Base-by-base conservation (phyloP, 2,329 filamentous ascomycete genomes). In the Colletotrichum simmondsii region DNA sequence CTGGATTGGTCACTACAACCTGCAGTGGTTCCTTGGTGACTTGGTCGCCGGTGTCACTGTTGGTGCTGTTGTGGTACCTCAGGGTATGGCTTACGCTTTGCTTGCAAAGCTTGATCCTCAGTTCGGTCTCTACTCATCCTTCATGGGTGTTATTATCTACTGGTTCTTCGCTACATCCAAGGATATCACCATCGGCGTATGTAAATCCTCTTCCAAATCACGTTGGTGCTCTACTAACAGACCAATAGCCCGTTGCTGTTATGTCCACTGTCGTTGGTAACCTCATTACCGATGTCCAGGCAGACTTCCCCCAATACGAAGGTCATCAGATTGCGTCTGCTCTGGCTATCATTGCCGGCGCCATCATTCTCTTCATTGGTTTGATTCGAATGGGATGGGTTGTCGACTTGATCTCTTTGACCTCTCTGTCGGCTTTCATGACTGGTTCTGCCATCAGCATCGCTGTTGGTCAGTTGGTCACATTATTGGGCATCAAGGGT, bases 111-210 rank as follows among this genome's bases (percentile, higher is more conserved):
- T 98, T n/a, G 88, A 90, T 0, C 90, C 93, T 6, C 88, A 98
- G 80, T 98, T 92, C 79, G 96, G 96, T 65, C 89, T 98, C 1
- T 97, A 97, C 83, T 97, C 96, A 0, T 98, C 96, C 0, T 98
- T 99, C 80, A 97, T 98, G 89, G 97, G 96, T 63, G 95, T 97
- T 19, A 82, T 98, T 75, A 88, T 98, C 74, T 99, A 99, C 84
- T 98, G 96, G 96, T 93, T 98, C 80, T 98, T 98, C 79, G 97
- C 95, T 42, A 99, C 97, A 0, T 98, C 96, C 16, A 99, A 98
- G 81, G 96, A 99, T 82, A 98, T 99, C 79, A 98, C 96, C 11
- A 98, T 98, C 69, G 96, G 96, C 19, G 93, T 94, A 87, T 84
- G 92, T 89, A 2, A 61, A 71, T 71, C 35, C 28, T n/a, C n/a